Base-by-base conservation (phyloP, 2,329 filamentous ascomycete species). In the Ceratocystis variospora region DNA sequence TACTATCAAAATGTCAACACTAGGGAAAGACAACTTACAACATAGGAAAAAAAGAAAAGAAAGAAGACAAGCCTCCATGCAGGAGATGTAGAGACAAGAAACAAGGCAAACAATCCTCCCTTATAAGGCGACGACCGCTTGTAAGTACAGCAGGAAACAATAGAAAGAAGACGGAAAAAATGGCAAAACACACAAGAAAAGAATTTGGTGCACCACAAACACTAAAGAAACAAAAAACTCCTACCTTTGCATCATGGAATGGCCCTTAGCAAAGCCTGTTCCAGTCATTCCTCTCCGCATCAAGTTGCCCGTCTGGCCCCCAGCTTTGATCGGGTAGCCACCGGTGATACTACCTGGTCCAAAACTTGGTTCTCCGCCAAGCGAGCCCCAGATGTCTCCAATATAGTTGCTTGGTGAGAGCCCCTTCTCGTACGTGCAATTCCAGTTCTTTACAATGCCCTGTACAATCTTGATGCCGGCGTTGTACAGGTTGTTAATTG, bases 371-470 rank as follows among this genome's bases (percentile, higher is more conserved):
- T 75, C 73, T 1, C 85, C 86, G 1, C 86, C 86, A 3, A 90
- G 75, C 8, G 81, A 85, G 15, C 86, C 87, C 70, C 89, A 86
- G 65, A 90, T 85, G 71, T 89, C 86, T 5, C 87, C 87, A 46
- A 89, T 75, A 70, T 90, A 90, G 71, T 89, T 89, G 1, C 72
- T 76, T 0, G 86, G 75, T 68, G 76, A 72, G 48, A 90, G 74
- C 2, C 87, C 87, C 1, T 72, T 69, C 45, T 77, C 74, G 70
- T 85, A 90, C 0, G 76, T 84, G 15, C 73, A 72, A 50, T 85
- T 75, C 87, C 87, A 90, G 3, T 76, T 79, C 0, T 73, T 67
- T 12, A 89, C 67, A 66, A 90, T 86, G 1, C 85, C 86, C 69
- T 80, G 76, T 12, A 88, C 79, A 37, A 90, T 84, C 71, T 84